Percentiles rank a stretch among this genome's conserved stretches.
phyloP scores from a whole-genome alignment of 139 green algal genomes.

The Chlamydomonas schloesseri region DNA sequence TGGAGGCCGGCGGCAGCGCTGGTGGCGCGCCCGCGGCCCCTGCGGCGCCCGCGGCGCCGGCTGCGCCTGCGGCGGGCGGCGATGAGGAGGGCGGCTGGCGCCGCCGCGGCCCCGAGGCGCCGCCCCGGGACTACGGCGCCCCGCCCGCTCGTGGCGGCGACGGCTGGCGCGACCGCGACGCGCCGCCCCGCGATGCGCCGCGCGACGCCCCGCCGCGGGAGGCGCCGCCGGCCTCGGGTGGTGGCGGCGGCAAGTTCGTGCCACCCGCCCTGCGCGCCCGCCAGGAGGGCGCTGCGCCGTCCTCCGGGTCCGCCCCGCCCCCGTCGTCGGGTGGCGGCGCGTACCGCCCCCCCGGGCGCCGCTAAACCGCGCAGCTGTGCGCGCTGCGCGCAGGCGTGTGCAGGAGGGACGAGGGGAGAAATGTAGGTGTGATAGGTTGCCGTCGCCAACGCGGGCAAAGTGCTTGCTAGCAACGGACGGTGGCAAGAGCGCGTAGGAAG shows the following conservation, averaged over 20 bases:
- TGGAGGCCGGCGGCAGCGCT: neutral
- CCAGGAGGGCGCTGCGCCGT: slow-evolving; percentile 5
- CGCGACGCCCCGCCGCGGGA: slow-evolving; percentile 17
- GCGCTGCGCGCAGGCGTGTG: too few relatives aligned
- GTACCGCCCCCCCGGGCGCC: too few relatives aligned
- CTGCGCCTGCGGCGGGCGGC: neutral
- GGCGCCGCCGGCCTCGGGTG: neutral
- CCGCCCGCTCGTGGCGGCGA: neutral
- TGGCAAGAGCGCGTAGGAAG: too few relatives aligned
- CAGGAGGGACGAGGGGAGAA: too few relatives aligned
- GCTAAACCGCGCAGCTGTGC: too few relatives aligned
- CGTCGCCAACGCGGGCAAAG: too few relatives aligned
- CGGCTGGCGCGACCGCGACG: slow-evolving; percentile 10
- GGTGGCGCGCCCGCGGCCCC: neutral
- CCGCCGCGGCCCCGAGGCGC: slow-evolving; percentile 24
- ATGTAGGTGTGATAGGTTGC: too few relatives aligned
- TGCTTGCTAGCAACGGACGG: too few relatives aligned
- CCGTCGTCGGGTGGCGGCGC: slow-evolving; percentile 13
- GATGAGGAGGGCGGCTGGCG: slow-evolving; percentile 40
- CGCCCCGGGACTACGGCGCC: slow-evolving; percentile 10
- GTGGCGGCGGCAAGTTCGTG: slow-evolving; percentile 45
- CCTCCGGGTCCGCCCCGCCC: slow-evolving; percentile 7
- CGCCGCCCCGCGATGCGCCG: slow-evolving; percentile 6
- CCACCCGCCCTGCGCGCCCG: slow-evolving; percentile 40
- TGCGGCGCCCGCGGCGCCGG: neutral